Evolutionary conservation across 257 asterid genomes (phyloP), one percentile per base, ranked within the genome.

Genomic region (Rubia yunnanensis): DNA sequence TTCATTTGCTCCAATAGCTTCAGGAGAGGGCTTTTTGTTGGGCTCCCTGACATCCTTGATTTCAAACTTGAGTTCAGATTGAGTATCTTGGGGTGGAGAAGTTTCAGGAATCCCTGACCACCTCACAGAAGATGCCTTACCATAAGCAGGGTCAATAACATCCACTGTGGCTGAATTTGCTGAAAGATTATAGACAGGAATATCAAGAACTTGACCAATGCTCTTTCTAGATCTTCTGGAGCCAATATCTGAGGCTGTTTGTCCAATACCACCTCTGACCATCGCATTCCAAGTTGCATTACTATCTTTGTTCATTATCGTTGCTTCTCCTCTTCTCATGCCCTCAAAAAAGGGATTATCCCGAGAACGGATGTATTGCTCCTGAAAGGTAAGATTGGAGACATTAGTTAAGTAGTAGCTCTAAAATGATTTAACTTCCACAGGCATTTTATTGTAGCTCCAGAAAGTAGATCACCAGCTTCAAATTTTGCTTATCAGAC

Each of bases 301-400:
- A 57, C 65, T 74, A 54, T 72, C 85, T 73, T 74, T 84, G 72
- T 75, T 77, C 35, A 23, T 60, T 32, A 23, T 48, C 34, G 70
- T 75, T 52, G 87, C 84, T 64, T 83, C 88, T 52, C 86, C 86
- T 78, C 82, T 86, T 73, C 91, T 77, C 86, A 88, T 86, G 34
- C 96, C 94, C 59, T 80, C 73, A 60, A 88, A 84, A 78, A 76
- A 80, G 23, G 87, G 88, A 70, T 79, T 73, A 65, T 88, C 91
- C 28, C 94, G 88, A 67, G 84, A 83, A 69, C 96, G 86, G 52
- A 55, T 66, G 66, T 78, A 88, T 57, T 65, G 64, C 64, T 76
- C 86, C 94, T 81, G 76, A 68, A 54, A 72, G 54, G 7, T 38
- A n/a, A 34, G 22, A 41, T 44, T n/a, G n/a, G 7, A 22, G 9